Evolutionary conservation across 1,284 basidiomycete species (phyloP), one percentile per base, ranked within the genome.

Genomic region (Singerocomus inundabilis): DNA sequence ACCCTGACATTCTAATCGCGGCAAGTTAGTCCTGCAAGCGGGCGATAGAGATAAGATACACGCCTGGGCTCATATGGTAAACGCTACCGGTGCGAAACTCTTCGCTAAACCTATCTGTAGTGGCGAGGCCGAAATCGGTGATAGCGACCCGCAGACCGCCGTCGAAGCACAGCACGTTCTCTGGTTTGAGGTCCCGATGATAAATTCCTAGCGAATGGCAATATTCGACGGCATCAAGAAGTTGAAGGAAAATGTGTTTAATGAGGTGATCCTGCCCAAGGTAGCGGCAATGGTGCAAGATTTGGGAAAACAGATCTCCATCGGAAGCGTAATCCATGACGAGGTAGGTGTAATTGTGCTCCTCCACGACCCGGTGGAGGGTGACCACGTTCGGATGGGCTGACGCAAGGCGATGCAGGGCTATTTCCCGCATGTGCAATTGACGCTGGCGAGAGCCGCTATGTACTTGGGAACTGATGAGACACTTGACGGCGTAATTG

Each of bases 181-280:
- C 97, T 25, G 96, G 96, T 76, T 98, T 99, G 63, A 99, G 77
- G 70, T 98, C 96, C 48, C 96, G 91, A 71, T 98, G 96, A 76
- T 91, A 97, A 68, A 98, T 93, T 70, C 92, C 91, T 51, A 93
- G 76, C 38, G 78, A 80, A 70, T 96, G 91, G 71, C 84, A 86
- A 71, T 91, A 91, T 58, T 94, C 88, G 63, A 98, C 91, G 41
- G 94, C 91, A 61, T 96, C 93, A 62, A 98, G 80, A 68, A 98
- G 84, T 71, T 97, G 93, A 46, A 93, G 77, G 72, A 96, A 96
- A 52, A 94, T 87, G 56, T 84, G 79, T 63, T 86, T 89, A 72
- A 96, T 94, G 54, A 93, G 77, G 33, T 76, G 75, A 70, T 93
- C 87, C 66, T 91, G 79, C 44, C 91, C 91, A 43, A 85, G 76